Percentiles rank a stretch among this genome's conserved stretches.
Evolutionary conservation across 768 basidiomycete genomes (phyloP).

Genomic region (Saitozyma podzolica): DNA sequence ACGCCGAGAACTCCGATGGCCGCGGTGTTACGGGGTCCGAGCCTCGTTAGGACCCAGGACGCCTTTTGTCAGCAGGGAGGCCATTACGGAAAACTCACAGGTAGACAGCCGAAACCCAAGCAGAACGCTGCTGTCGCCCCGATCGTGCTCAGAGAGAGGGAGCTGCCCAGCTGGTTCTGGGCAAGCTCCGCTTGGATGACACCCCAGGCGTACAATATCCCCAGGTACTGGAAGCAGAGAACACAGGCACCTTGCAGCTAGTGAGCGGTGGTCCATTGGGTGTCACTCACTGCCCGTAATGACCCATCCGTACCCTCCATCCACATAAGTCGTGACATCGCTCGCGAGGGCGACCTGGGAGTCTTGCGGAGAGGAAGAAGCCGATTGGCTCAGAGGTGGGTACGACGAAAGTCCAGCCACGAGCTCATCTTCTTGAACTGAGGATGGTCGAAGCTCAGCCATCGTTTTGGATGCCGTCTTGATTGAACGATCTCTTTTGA

Average conservation of each 20-base stretch:
- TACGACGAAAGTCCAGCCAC: too few relatives aligned
- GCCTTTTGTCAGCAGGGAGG: slow-evolving; percentile 1
- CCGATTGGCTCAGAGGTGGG: too few relatives aligned
- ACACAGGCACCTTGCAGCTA: slow-evolving; percentile 14
- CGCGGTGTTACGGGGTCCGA: slow-evolving; percentile 5
- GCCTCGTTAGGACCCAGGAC: slow-evolving; percentile 12
- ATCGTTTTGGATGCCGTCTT: too few relatives aligned
- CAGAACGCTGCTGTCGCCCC: slow-evolving; percentile 19
- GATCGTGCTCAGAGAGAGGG: slow-evolving; percentile 15
- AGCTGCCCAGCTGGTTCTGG: slow-evolving; percentile 11
- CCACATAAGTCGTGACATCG: slow-evolving; percentile 14
- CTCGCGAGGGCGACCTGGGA: too few relatives aligned
- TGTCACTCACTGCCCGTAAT: slow-evolving; percentile 14
- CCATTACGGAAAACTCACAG: slow-evolving; percentile 6
- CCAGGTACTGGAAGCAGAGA: slow-evolving; percentile 17
- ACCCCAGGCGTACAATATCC: slow-evolving; percentile 27
- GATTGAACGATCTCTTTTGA: too few relatives aligned
- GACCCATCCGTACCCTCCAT: slow-evolving; percentile 26
- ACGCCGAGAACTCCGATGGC: slow-evolving; percentile 9
- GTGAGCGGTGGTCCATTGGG: too few relatives aligned
- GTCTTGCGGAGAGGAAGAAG: too few relatives aligned
- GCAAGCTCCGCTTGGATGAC: slow-evolving; percentile 22
- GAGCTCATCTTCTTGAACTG: too few relatives aligned
- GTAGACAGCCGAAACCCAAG: slow-evolving; percentile 15
- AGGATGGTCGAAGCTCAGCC: too few relatives aligned